Conservation (phyloP, 202 grass and related monocot genomes). For the Zoysia matrella region DNA sequence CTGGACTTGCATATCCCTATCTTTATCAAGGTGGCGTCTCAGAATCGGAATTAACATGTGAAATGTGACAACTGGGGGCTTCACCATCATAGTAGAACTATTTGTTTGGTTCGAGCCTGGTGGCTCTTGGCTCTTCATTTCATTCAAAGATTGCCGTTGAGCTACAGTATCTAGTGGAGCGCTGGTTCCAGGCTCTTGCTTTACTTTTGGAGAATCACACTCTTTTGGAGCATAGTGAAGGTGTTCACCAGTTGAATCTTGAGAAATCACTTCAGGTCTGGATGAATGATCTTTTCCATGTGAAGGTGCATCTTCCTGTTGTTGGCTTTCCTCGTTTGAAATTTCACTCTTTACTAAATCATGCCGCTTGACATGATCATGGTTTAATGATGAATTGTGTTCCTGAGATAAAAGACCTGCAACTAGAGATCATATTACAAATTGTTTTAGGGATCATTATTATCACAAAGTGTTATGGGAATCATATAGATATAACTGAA, state of each 20-base stretch:
- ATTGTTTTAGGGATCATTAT: conserved; percentile 27
- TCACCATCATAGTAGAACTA: conserved; percentile 42
- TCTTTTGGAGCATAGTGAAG: conserved; percentile 38
- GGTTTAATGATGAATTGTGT: conserved; percentile 55
- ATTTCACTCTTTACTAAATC: conserved; percentile 48
- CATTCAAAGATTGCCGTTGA: conserved; percentile 58
- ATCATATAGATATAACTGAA: neutral
- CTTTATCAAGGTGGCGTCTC: conserved; percentile 83
- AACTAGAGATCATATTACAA: conserved; percentile 19
- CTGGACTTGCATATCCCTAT: conserved; percentile 86
- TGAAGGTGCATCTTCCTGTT: conserved; percentile 53
- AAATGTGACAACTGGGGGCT: conserved; percentile 84
- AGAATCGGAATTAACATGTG: conserved; percentile 94
- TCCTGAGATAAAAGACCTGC: conserved; percentile 62
- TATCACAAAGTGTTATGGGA: too few relatives aligned
- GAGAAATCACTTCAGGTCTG: conserved; percentile 44
- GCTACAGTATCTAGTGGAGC: conserved; percentile 51
- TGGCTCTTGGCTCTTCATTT: conserved; percentile 65
- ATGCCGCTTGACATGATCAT: conserved; percentile 60
- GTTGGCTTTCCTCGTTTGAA: conserved; percentile 60
- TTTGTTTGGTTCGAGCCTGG: conserved; percentile 60
- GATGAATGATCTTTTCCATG: conserved; percentile 50
- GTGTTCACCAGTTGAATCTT: conserved; percentile 38
- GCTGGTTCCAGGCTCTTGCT: conserved; percentile 52
- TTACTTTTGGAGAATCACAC: conserved; percentile 39